Conservation (phyloP, 257 asterid species). For the Voacanga thouarsii region DNA sequence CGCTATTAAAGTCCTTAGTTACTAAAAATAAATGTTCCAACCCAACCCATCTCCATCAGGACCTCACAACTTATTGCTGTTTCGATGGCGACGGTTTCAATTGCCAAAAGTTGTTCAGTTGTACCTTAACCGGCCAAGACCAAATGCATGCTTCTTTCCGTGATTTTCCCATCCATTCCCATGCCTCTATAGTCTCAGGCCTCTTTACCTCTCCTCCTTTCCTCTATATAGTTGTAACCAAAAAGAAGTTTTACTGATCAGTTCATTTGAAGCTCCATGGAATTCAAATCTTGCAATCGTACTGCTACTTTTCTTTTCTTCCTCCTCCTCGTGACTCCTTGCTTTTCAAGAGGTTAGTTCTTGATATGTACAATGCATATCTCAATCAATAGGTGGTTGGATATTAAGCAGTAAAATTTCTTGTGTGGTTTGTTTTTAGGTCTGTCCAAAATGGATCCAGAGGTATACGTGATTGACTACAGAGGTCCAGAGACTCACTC, state of each 20-base stretch:
- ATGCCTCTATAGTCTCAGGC: not conserved
- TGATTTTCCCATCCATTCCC: slow-evolving; percentile 3
- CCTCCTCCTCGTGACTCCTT: slow-evolving; percentile 25
- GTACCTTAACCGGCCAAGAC: slow-evolving; percentile 5
- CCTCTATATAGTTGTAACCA: not conserved
- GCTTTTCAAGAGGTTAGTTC: slow-evolving; percentile 33
- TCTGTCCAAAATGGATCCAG: slow-evolving; percentile 21
- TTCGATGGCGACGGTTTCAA: slow-evolving; percentile 44
- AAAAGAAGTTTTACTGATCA: not conserved
- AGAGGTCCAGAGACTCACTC: slow-evolving; percentile 61
- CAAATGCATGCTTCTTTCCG: slow-evolving; percentile 13
- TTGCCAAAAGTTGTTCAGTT: slow-evolving; percentile 27
- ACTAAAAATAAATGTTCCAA: slow-evolving; percentile 19
- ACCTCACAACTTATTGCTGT: slow-evolving; percentile 62
- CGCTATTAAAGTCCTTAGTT: not conserved
- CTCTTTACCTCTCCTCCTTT: not conserved
- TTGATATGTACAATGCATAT: not conserved
- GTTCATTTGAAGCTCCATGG: slow-evolving; percentile 26
- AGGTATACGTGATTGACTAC: slow-evolving; percentile 43
- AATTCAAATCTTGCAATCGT: slow-evolving; percentile 11
- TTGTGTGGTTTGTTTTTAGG: slow-evolving; percentile 6
- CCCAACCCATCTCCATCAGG: slow-evolving; percentile 46
- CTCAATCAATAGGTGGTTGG: too few relatives aligned
- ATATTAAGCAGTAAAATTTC: not conserved
- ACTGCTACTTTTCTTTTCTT: slow-evolving; percentile 22